A percentile compares a stretch with the other conserved stretches of the same genome.
Evolutionary conservation across 805 yeast genomes (phyloP).

Genomic region (Saccharomycodes ludwigii): DNA sequence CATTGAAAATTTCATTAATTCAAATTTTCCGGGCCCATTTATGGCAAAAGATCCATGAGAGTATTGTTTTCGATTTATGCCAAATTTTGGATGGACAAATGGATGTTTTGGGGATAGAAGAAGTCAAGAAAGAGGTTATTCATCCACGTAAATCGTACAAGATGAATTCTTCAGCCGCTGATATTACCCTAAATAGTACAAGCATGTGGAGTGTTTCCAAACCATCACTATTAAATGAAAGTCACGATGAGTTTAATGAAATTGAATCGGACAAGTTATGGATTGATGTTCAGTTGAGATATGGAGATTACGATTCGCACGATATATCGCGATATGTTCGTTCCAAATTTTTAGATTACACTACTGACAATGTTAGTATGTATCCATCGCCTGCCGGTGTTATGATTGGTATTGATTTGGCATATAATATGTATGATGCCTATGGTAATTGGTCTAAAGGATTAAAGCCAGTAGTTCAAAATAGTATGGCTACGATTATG

Average conservation of each 20-base stretch:
- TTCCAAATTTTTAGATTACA: conserved; percentile 86
- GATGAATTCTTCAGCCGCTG: conserved; percentile 94
- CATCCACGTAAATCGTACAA: conserved; percentile 96
- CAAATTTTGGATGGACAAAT: conserved; percentile 84
- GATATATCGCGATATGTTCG: conserved; percentile 89
- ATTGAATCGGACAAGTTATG: conserved; percentile 56
- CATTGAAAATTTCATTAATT: conserved; percentile 85
- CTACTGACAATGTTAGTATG: conserved; percentile 69
- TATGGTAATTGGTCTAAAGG: conserved; percentile 99
- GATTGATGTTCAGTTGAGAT: conserved; percentile 89
- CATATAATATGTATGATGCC: conserved; percentile 91
- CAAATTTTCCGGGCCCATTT: conserved; percentile 96
- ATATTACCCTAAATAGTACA: conserved; percentile 62
- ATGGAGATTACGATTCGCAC: conserved; percentile 97
- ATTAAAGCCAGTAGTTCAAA: conserved; percentile 75
- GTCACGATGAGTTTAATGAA: conserved; percentile 51
- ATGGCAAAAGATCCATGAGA: conserved; percentile 98
- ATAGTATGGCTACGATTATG: conserved; percentile 89
- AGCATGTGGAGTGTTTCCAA: conserved; percentile 72
- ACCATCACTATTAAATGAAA: conserved; percentile 70
- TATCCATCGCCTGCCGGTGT: conserved; percentile 93
- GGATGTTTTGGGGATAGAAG: conserved; percentile 70
- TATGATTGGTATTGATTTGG: conserved; percentile 81
- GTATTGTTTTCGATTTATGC: conserved; percentile 84
- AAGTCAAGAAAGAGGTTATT: conserved; percentile 80